Percentiles rank a stretch among this genome's conserved stretches.
phyloP scores from a whole-genome alignment of 2,329 filamentous ascomycete genomes.

The Colletotrichum tabaci region DNA sequence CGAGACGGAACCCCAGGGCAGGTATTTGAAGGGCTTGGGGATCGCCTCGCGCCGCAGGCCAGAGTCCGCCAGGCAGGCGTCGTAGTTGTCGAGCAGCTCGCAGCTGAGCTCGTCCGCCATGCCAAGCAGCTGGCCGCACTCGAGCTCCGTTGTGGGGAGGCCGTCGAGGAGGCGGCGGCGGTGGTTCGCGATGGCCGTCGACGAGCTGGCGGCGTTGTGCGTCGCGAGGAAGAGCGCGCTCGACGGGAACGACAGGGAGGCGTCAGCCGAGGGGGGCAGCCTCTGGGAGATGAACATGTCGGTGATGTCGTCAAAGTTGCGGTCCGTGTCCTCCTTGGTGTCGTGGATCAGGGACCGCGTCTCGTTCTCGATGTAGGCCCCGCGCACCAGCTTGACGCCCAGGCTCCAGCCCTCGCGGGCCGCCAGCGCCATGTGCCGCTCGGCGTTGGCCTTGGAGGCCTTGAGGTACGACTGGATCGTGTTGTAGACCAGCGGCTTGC shows the following conservation, averaged over 20 bases:
- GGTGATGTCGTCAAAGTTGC: slow-evolving; percentile 80
- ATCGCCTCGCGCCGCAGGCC: slow-evolving; percentile 34
- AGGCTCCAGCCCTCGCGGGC: slow-evolving; percentile 74
- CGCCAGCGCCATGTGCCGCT: slow-evolving; percentile 72
- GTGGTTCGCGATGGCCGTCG: slow-evolving; percentile 75
- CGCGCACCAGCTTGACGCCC: slow-evolving; percentile 82
- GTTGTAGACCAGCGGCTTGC: slow-evolving; percentile 80
- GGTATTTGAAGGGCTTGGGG: slow-evolving; percentile 44
- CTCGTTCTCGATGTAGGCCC: slow-evolving; percentile 81
- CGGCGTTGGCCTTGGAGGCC: slow-evolving; percentile 70
- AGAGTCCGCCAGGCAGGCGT: slow-evolving; percentile 28
- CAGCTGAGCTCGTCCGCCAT: slow-evolving; percentile 96
- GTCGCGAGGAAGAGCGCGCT: slow-evolving; percentile 81
- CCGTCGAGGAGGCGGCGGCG: slow-evolving; percentile 65
- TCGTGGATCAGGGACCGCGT: slow-evolving; percentile 80
- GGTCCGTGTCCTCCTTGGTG: slow-evolving; percentile 80
- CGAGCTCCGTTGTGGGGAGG: slow-evolving; percentile 56
- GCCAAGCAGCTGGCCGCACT: slow-evolving; percentile 59
- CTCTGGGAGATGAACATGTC: slow-evolving; percentile 78
- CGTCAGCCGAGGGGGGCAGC: slow-evolving; percentile 45
- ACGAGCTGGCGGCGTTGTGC: slow-evolving; percentile 73
- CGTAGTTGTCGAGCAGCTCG: slow-evolving; percentile 61
- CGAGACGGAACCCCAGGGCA: slow-evolving; percentile 44
- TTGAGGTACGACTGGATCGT: slow-evolving; percentile 87
- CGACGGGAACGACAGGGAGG: slow-evolving; percentile 58